phyloP scores from a whole-genome alignment of 1,139 yeast genomes.

The Pichia sp. region DNA sequence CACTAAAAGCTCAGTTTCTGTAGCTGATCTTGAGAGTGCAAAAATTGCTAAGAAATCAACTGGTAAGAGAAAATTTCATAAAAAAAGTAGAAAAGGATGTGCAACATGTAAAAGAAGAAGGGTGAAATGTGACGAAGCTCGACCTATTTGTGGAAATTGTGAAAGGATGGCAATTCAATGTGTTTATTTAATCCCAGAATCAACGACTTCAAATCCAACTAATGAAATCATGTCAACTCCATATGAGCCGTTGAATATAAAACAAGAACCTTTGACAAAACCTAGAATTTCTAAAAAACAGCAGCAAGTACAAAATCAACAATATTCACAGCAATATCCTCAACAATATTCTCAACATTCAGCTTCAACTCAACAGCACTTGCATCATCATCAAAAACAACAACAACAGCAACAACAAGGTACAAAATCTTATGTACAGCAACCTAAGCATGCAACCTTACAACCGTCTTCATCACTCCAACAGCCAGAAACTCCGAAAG shows the following conservation, averaged over 20 bases:
- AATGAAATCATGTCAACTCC: neutral
- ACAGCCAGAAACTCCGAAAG: slow-evolving; percentile 2
- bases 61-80: slow-evolving; percentile 67
- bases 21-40: slow-evolving; percentile 8
- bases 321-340: too few relatives aligned
- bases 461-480: neutral
- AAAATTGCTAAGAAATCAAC: slow-evolving; percentile 34
- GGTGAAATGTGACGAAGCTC: slow-evolving; percentile 86
- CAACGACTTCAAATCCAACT: neutral
- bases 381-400: neutral
- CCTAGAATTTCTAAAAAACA: neutral
- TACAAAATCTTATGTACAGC: neutral
- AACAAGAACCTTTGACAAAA: neutral
- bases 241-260: neutral
- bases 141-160: slow-evolving; percentile 77
- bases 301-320: too few relatives aligned
- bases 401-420: too few relatives aligned
- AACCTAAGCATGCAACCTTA: neutral
- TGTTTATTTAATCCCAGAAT: slow-evolving; percentile 36
- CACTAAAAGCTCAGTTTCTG: neutral
- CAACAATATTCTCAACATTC: too few relatives aligned
- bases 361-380: too few relatives aligned
- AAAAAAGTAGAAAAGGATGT: slow-evolving; percentile 83
- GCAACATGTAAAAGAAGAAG: slow-evolving; percentile 80
- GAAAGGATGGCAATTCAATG: slow-evolving; percentile 71